These are phyloP conservation scores for Sarcodon sp. DNA, from an alignment of 768 basidiomycete genomes.

Conservation along the genomic window DNA sequence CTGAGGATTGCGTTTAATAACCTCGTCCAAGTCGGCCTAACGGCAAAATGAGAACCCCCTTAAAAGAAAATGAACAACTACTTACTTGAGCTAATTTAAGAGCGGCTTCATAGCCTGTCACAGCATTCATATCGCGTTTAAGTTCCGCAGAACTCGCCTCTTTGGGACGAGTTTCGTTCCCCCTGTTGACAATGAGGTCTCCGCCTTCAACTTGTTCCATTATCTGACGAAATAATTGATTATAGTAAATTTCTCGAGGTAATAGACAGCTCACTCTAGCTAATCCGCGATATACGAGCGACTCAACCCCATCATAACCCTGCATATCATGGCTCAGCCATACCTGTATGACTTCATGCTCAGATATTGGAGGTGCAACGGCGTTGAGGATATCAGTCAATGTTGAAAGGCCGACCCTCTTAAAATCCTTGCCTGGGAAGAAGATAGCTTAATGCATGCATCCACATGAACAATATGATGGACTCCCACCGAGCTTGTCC, in stretches of 20 bases:
- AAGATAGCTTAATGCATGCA: slow-evolving; percentile 4
- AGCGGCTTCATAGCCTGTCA: slow-evolving; percentile 78
- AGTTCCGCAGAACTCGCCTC: slow-evolving; percentile 23
- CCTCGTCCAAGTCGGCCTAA: slow-evolving; percentile 67
- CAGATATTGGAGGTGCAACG: slow-evolving; percentile 95
- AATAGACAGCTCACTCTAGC: slow-evolving; percentile 41
- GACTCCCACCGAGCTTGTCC: slow-evolving; percentile 68
- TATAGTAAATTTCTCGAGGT: neutral
- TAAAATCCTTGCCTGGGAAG: slow-evolving; percentile 73
- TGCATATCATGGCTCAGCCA: slow-evolving; percentile 95
- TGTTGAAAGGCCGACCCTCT: slow-evolving; percentile 76
- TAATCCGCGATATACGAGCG: slow-evolving; percentile 83
- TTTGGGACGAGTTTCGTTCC: slow-evolving; percentile 64
- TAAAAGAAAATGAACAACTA: neutral
- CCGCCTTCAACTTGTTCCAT: slow-evolving; percentile 94
- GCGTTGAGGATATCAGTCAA: slow-evolving; percentile 88
- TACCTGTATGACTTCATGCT: slow-evolving; percentile 95
- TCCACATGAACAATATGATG: neutral
- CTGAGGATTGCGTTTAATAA: slow-evolving; percentile 51
- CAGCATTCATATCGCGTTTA: slow-evolving; percentile 63
- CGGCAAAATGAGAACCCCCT: neutral
- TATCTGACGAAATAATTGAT: slow-evolving; percentile 29
- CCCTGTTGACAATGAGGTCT: slow-evolving; percentile 78
- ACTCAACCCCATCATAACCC: slow-evolving; percentile 92
- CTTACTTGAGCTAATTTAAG: slow-evolving; percentile 74